phyloP scores from a whole-genome alignment of 176 grass and related monocot species.

The Juncus inflexus region DNA sequence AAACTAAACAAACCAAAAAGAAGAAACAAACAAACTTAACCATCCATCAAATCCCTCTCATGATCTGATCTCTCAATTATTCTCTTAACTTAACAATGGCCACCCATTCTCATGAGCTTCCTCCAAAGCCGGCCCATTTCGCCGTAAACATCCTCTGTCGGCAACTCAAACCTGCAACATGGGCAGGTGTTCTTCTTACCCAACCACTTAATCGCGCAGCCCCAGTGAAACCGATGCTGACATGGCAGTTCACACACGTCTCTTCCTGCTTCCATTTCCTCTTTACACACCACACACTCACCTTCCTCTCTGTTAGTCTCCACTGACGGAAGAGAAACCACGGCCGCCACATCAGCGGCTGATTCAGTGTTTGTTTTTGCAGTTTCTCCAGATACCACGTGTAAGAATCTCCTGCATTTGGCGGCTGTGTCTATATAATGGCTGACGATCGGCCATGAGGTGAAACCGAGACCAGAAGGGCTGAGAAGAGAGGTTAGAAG shows the following conservation, averaged over 20 bases:
- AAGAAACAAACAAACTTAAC: slow-evolving; percentile 4
- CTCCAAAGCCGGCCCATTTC: slow-evolving; percentile 79
- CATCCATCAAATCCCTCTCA: slow-evolving; percentile 15
- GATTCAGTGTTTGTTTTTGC: slow-evolving; percentile 8
- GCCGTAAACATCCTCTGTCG: slow-evolving; percentile 42
- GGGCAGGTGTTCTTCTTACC: slow-evolving; percentile 76
- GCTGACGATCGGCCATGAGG: slow-evolving; percentile 48
- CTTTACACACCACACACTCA: slow-evolving; percentile 78
- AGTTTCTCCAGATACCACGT: slow-evolving; percentile 31
- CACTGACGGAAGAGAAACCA: slow-evolving; percentile 39
- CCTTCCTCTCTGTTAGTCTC: slow-evolving; percentile 25
- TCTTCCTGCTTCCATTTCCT: slow-evolving; percentile 45
- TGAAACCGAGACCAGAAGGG: slow-evolving; percentile 55
- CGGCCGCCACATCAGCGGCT: slow-evolving; percentile 37
- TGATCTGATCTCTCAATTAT: slow-evolving; percentile 1
- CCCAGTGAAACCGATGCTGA: slow-evolving; percentile 77
- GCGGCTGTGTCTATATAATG: slow-evolving; percentile 61
- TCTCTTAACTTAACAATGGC: slow-evolving; percentile 3
- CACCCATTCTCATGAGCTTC: slow-evolving; percentile 43
- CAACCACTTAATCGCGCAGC: slow-evolving; percentile 68
- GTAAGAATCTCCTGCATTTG: slow-evolving; percentile 71
- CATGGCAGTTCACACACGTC: slow-evolving; percentile 66
- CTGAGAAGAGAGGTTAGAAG: slow-evolving; percentile 39
- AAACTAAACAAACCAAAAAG: slow-evolving; percentile 20
- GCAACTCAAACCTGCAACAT: slow-evolving; percentile 81